Evolutionary conservation across 768 basidiomycete species (phyloP), one percentile per base, ranked within the genome.

Genomic region (Leucogyrophana mollusca): DNA sequence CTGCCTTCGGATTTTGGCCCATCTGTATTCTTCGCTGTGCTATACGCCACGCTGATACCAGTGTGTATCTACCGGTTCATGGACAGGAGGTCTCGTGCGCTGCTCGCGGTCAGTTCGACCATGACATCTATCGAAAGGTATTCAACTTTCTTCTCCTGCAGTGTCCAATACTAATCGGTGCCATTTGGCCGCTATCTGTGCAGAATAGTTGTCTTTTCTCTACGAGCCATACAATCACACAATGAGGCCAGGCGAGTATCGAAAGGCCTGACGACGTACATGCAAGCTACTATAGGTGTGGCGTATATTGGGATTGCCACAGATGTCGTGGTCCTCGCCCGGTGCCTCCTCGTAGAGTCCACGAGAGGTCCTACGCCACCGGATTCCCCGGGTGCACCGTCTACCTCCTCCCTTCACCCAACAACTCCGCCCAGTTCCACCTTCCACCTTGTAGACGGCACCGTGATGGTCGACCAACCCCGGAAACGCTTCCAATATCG

Each of bases 1-100:
- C 52, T 69, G n/a, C 52, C 60, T 11, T 49, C 49, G 5, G 76
- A 78, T 50, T 70, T 74, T 48, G 70, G 56, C 7, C 71, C 74
- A 38, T 74, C 74, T 1, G 61, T 76, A 17, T 10, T 74, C 4
- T 75, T 75, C 52, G 64, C 67, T 9, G 52, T 64, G 4, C 56
- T 74, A 13, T 75, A 74, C 55, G 68, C 51, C 9, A 27, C 65
- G 3, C 55, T 74, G 10, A 24, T 72, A 3, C 73, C 73, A 9
- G 40, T 76, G 20, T 57, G 64, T 33, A 20, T 67, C 22, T 68
- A 66, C 45, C 71, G 74, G 8, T 36, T 69, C 21, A 45, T 56
- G 14, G 46, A 66, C 35, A 66, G 59, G 38, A 59, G 61, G n/a
- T 69, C 73, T 7, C 61, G 74, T 14, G 66, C 61, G 3, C 21